Evolutionary conservation across 2,329 filamentous ascomycete species (phyloP).

Genomic region (Gremmenia infestans): DNA sequence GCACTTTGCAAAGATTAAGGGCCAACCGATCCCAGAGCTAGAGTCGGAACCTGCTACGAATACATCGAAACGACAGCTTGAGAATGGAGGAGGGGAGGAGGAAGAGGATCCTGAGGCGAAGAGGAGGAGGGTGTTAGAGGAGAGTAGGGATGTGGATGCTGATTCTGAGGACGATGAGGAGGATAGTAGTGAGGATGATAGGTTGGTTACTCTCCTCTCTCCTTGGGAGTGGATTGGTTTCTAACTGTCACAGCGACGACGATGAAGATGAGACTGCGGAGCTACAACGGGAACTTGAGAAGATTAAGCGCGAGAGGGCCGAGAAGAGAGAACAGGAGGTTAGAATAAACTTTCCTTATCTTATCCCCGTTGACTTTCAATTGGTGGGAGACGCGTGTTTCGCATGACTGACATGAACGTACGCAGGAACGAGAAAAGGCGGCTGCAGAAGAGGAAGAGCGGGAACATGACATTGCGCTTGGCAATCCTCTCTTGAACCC

Average conservation of each 20-base stretch:
- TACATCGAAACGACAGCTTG: slow-evolving; percentile 60
- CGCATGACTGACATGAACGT: slow-evolving; percentile 7
- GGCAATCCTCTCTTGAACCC: slow-evolving; percentile 87
- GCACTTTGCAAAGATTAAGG: slow-evolving; percentile 81
- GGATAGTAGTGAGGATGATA: slow-evolving; percentile 57
- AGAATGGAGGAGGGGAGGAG: slow-evolving; percentile 40
- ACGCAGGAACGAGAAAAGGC: slow-evolving; percentile 68
- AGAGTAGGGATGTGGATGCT: slow-evolving; percentile 83
- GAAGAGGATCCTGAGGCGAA: slow-evolving; percentile 76
- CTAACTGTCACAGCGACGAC: slow-evolving; percentile 50
- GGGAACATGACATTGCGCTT: slow-evolving; percentile 82
- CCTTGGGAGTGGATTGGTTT: neutral
- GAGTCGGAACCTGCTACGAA: slow-evolving; percentile 51
- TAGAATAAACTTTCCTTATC: slow-evolving; percentile 11
- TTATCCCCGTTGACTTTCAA: too few relatives aligned
- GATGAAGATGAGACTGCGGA: slow-evolving; percentile 83
- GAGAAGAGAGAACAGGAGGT: slow-evolving; percentile 71
- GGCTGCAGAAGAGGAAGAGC: slow-evolving; percentile 75
- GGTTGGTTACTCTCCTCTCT: slow-evolving; percentile 29
- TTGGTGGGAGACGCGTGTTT: too few relatives aligned
- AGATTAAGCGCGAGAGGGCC: slow-evolving; percentile 82
- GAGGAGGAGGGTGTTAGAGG: slow-evolving; percentile 78
- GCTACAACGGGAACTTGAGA: slow-evolving; percentile 86
- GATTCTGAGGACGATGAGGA: slow-evolving; percentile 62
- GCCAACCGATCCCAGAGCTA: slow-evolving; percentile 44